phyloP scores from a whole-genome alignment of 2,329 filamentous ascomycete species.

The Dothistroma pini region DNA sequence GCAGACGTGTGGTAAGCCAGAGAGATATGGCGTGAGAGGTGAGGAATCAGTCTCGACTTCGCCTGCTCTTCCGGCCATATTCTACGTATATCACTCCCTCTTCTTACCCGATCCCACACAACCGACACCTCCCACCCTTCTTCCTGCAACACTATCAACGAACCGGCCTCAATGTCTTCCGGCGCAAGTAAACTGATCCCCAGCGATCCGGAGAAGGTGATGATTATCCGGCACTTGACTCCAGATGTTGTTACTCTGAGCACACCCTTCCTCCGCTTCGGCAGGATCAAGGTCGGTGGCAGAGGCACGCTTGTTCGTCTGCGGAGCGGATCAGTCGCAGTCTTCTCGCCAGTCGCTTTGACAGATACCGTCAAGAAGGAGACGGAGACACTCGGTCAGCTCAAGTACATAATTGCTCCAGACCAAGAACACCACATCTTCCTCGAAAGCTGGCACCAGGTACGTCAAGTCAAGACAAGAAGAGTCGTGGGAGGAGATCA shows the following conservation, averaged over 20 bases:
- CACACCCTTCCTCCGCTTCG: slow-evolving; percentile 79
- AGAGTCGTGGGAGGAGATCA: not conserved
- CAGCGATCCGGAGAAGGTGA: slow-evolving; percentile 71
- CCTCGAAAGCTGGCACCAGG: slow-evolving; percentile 73
- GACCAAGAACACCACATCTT: slow-evolving; percentile 97
- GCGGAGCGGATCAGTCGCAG: slow-evolving; percentile 69
- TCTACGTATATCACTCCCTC: slow-evolving; percentile 2
- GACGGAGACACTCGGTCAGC: slow-evolving; percentile 56
- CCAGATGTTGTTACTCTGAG: slow-evolving; percentile 75
- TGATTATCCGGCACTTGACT: slow-evolving; percentile 84
- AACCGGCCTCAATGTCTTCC: slow-evolving; percentile 30
- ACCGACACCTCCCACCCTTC: not conserved
- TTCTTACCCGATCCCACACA: not conserved
- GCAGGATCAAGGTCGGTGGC: slow-evolving; percentile 76
- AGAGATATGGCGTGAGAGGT: not conserved
- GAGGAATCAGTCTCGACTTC: not conserved
- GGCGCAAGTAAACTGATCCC: slow-evolving; percentile 39
- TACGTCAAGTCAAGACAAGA: slow-evolving; percentile 5
- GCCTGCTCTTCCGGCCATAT: not conserved
- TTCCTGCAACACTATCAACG: not conserved
- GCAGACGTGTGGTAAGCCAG: not conserved
- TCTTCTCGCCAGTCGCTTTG: slow-evolving; percentile 88
- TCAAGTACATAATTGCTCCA: slow-evolving; percentile 80
- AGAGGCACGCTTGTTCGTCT: slow-evolving; percentile 83
- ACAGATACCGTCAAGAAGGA: slow-evolving; percentile 69